Evolutionary conservation across 2,329 filamentous ascomycete genomes (phyloP).

Genomic region (Cladobotryum mycophilum): DNA sequence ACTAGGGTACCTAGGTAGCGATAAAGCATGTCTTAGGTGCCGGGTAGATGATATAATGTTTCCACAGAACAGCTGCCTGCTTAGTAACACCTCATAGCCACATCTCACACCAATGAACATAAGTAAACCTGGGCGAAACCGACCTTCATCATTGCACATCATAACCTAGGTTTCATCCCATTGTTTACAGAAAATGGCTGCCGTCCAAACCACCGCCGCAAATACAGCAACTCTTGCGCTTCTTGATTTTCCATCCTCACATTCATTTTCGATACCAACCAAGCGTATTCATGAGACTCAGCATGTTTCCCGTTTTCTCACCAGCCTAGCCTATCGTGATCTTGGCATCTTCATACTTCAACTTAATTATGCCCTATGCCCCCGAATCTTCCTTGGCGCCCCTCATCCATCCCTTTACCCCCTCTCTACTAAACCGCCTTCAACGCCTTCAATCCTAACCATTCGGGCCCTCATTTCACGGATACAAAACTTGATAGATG

Average conservation of each 20-base stretch:
- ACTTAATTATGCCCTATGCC: constrained; percentile 81
- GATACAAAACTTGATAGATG: constrained; percentile 62
- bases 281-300: constrained; percentile 82
- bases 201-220: no score
- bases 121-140: no score
- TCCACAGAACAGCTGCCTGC: no score
- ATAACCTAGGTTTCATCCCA: no score
- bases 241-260: constrained; percentile 42
- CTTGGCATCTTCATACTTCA: constrained; percentile 84
- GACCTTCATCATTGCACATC: no score
- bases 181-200: no score
- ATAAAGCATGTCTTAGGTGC: no score
- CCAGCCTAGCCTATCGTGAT: constrained; percentile 76
- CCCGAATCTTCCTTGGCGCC: constrained; percentile 44
- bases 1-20: no score
- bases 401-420: constrained; percentile 34
- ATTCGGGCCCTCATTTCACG: constrained; percentile 61
- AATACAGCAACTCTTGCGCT: constrained; percentile 28
- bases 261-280: constrained; percentile 58
- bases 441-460: constrained; percentile 50
- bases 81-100: no score
- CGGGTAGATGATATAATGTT: no score
- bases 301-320: constrained; percentile 76
- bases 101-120: no score
- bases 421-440: constrained; percentile 33